Evolutionary conservation across 2,329 filamentous ascomycete species (phyloP), one percentile per base, ranked within the genome.

Genomic region (Nothomitra cinnamomea): DNA sequence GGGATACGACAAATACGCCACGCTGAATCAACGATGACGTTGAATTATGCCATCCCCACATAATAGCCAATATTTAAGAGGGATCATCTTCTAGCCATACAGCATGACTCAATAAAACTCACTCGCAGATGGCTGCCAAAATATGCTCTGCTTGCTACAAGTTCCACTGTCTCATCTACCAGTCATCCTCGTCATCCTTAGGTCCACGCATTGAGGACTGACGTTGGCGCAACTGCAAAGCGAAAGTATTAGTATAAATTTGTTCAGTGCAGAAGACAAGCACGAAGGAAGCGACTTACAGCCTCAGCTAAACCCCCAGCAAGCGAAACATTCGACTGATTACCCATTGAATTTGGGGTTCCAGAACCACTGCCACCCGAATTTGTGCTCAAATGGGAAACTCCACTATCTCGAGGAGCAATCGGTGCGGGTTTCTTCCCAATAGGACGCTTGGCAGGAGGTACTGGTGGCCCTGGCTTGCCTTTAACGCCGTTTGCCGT

Each of bases 371-470:
- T 86, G 52, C 76, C 75, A 67, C 70, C 80, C 58, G 55, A 66
- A 59, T 57, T 65, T 19, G 55, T 60, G 19, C 68, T 69, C 53
- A 67, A 69, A 64, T 71, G 67, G 58, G 71, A 75, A 45, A 71
- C 69, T 1, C 69, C 69, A 54, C 70, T 73, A 64, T 95, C 89
- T 52, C 90, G 78, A 35, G 84, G 79, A 54, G 80, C 32, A 13
- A 21, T 74, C 47, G 71, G 79, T 49, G 80, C 75, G 0, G 76
- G 79, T 0, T 86, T 82, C 67, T 92, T 94, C 56, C 82, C 76
- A 21, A 75, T 80, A 1, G 89, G 89, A 21, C 90, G 77, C 70
- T 94, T 95, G 12, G 79, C 80, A 1, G 87, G 89, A 21, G 84
- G 87, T 22, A 81, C 80, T 2, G 87, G 86, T 1, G 87, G 84